A percentile compares a stretch with the other conserved stretches of the same genome.
phyloP scores from a whole-genome alignment of 225 moss, liverwort and hornwort species.

The Marchantia paleacea region DNA sequence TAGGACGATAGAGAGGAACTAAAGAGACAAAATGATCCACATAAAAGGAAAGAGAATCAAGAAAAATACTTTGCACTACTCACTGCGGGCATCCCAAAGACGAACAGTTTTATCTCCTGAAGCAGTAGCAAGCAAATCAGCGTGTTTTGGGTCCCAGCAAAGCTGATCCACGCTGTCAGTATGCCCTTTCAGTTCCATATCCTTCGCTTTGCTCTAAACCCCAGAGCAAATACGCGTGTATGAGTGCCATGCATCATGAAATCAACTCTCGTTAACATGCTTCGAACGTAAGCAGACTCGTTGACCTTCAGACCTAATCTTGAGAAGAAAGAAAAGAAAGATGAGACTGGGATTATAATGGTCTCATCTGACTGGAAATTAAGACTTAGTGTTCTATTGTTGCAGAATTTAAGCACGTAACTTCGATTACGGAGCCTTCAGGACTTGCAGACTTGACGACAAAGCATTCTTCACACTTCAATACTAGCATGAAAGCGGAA shows the following conservation, averaged over 20 bases:
- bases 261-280: background rate
- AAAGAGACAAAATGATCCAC: background rate
- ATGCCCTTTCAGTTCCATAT: constrained; percentile 97
- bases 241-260: background rate
- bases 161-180: constrained; percentile 98
- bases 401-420: background rate
- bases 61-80: constrained; percentile 67
- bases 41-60: constrained; percentile 34
- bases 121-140: constrained; percentile 93
- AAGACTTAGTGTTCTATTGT: background rate
- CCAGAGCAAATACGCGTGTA: background rate
- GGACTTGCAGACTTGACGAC: background rate
- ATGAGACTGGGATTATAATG: background rate
- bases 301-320: background rate
- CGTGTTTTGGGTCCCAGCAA: constrained; percentile 99
- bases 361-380: too few relatives aligned
- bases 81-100: constrained; percentile 99
- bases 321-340: background rate
- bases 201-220: constrained; percentile 79
- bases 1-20: background rate
- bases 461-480: background rate
- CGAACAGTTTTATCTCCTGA: constrained; percentile 99
- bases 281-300: background rate
- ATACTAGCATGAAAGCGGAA: background rate
- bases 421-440: background rate